phyloP scores from a whole-genome alignment of 2,329 filamentous ascomycete species.

The Xylariaceae sp. region DNA sequence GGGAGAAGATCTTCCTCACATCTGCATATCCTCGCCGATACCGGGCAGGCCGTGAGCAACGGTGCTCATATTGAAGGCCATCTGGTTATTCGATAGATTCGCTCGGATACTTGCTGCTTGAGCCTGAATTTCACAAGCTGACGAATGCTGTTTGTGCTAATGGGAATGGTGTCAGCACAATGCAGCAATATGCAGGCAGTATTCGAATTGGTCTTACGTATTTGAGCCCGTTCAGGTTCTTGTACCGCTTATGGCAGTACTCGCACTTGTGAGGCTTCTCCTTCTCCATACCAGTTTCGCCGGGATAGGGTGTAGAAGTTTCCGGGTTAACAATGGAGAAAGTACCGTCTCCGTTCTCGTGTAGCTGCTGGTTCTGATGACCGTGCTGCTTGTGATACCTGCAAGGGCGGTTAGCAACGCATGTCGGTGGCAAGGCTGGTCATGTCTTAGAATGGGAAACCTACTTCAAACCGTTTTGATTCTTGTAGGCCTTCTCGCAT shows the following conservation, averaged over 20 bases:
- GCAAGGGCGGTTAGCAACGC: slow-evolving; percentile 29
- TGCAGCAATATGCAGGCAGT: not conserved
- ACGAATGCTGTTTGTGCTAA: slow-evolving; percentile 73
- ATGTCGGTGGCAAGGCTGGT: slow-evolving; percentile 10
- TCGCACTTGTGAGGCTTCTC: slow-evolving; percentile 99
- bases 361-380: slow-evolving; percentile 92
- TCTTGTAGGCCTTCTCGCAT: slow-evolving; percentile 99
- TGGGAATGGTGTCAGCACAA: slow-evolving; percentile 26
- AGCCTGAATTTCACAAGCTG: slow-evolving; percentile 81
- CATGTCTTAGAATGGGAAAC: slow-evolving; percentile 25
- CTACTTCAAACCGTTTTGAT: slow-evolving; percentile 97
- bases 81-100: slow-evolving; percentile 31
- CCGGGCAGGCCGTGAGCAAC: slow-evolving; percentile 43
- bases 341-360: slow-evolving; percentile 93
- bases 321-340: slow-evolving; percentile 98
- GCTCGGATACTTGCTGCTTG: slow-evolving; percentile 43
- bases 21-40: slow-evolving; percentile 49
- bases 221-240: slow-evolving; percentile 97
- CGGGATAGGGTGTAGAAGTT: slow-evolving; percentile 88
- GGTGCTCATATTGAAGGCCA: slow-evolving; percentile 30
- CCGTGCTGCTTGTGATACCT: slow-evolving; percentile 76
- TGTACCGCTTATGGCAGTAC: slow-evolving; percentile 95
- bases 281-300: slow-evolving; percentile 98
- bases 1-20: slow-evolving; percentile 25
- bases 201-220: slow-evolving; percentile 54